Base-by-base conservation (phyloP, 345 rosid species). In the Camelina hispida region DNA sequence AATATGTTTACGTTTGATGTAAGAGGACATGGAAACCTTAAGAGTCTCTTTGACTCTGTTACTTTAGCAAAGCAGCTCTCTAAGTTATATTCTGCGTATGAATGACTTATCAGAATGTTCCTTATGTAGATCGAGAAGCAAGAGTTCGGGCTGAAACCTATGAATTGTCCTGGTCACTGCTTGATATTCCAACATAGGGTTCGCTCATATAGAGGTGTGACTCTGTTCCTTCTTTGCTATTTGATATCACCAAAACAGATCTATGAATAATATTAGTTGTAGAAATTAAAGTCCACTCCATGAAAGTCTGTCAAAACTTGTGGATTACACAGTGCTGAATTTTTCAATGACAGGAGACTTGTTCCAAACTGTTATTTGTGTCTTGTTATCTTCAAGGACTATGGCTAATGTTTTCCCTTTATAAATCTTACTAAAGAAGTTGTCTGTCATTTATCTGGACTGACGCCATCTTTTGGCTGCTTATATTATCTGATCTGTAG, bases 91-190 rank as follows among this genome's bases (percentile, higher is more conserved):
- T 32, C 17, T 48, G 48, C 17, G 15, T 7, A 9, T 55, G 12
- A 16, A 47, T 78, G 66, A 60, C 52, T 56, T 68, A 47, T 48
- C 18, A 4, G 32, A 56, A 61, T 42, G 46, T 77, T 65, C 69
- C 47, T 79, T 66, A 4, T 58, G 57, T 84, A 96, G 98, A 80
- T 96, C 83, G 98, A 93, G 60, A 89, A 93, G 67, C 95, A 96
- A 79, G 99, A 93, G 78, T 96, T 91, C 62, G 98, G 98, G 61
- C 85, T 96, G 79, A 96, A 93, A 78, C 97, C 98, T 76, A 96
- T 93, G 97, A 96, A 96, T 77, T 93, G 98, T 76, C 97, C 98
- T 37, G 95, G 98, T 34, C 99, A 96, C 76, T 93, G 99, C 81
- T 85, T 96, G 83, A 91, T 96, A 84, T 96, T 96, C 86, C 86